Conservation (phyloP, 1,139 yeast species). For the Yamadazyma aaseri region DNA sequence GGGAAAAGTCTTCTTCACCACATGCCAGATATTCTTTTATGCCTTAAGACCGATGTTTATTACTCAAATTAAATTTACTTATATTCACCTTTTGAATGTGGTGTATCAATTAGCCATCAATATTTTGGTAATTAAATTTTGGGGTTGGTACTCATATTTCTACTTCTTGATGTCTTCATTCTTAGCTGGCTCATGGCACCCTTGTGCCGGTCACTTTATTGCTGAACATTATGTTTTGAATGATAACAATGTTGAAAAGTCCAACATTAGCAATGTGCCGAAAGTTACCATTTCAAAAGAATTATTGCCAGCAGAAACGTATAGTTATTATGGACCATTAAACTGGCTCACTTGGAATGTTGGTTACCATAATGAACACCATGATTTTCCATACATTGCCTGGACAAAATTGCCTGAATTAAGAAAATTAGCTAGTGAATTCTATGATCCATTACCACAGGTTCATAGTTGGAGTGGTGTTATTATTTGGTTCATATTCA, state of each 20-base stretch:
- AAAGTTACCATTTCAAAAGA: constrained; percentile 29
- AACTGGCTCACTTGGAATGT: constrained; percentile 86
- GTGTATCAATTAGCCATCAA: constrained; percentile 61
- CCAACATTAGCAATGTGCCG: constrained; percentile 12
- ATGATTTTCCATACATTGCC: constrained; percentile 90
- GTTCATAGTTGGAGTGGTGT: constrained; percentile 81
- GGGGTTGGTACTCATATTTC: constrained; percentile 64
- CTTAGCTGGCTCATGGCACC: constrained; percentile 89
- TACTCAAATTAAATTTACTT: constrained; percentile 71
- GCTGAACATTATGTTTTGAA: constrained; percentile 86
- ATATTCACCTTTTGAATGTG: constrained; percentile 70
- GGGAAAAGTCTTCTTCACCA: constrained; percentile 89
- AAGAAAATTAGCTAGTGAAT: constrained; percentile 70
- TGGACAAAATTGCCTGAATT: constrained; percentile 79
- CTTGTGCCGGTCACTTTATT: constrained; percentile 92
- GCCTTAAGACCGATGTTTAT: constrained; percentile 89
- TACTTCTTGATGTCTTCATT: constrained; percentile 78
- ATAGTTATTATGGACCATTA: constrained; percentile 81
- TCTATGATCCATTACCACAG: constrained; percentile 76
- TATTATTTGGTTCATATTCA: constrained; percentile 67
- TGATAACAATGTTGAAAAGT: constrained; percentile 51
- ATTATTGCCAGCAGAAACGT: constrained; percentile 70
- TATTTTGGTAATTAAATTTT: constrained; percentile 47
- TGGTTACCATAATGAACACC: constrained; percentile 93
- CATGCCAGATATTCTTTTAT: constrained; percentile 84